Percentiles rank a stretch among this genome's conserved stretches.
These are phyloP conservation scores for Huntiella moniliformis DNA, from an alignment of 2,329 filamentous ascomycete genomes.

Conservation along the genomic window DNA sequence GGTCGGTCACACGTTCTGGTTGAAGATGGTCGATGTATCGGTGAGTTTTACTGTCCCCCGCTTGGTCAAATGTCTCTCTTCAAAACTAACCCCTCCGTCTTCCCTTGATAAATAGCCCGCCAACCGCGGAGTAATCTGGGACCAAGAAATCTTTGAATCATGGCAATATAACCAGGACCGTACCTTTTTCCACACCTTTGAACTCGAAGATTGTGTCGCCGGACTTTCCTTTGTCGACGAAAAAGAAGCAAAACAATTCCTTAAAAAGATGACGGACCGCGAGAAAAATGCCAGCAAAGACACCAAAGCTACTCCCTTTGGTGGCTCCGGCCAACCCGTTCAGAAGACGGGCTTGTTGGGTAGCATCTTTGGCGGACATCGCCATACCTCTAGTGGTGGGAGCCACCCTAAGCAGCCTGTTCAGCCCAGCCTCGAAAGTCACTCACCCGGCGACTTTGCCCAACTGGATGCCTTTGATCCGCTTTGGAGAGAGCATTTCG, in stretches of 20 bases:
- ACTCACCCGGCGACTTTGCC: constrained; percentile 35
- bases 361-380: constrained; percentile 41
- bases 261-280: constrained; percentile 91
- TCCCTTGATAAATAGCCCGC: constrained; percentile 33
- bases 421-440: constrained; percentile 18
- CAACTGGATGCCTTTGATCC: constrained; percentile 46
- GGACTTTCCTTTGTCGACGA: constrained; percentile 88
- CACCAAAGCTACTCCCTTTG: constrained; percentile 62
- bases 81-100: constrained; percentile 12
- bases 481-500: constrained; percentile 46
- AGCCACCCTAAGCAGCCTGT: constrained; percentile 32
- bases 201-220: constrained; percentile 79
- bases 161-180: constrained; percentile 94
- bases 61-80: neutral
- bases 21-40: constrained; percentile 93
- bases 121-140: constrained; percentile 78
- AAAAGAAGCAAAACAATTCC: constrained; percentile 91
- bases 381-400: constrained; percentile 37
- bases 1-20: constrained; percentile 88
- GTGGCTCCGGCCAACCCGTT: constrained; percentile 25
- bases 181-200: constrained; percentile 94
- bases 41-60: constrained; percentile 29
- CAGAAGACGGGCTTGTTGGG: constrained; percentile 31
- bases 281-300: constrained; percentile 90
- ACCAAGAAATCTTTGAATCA: constrained; percentile 91